phyloP scores from a whole-genome alignment of 345 rosid species.

The Murraya paniculata region DNA sequence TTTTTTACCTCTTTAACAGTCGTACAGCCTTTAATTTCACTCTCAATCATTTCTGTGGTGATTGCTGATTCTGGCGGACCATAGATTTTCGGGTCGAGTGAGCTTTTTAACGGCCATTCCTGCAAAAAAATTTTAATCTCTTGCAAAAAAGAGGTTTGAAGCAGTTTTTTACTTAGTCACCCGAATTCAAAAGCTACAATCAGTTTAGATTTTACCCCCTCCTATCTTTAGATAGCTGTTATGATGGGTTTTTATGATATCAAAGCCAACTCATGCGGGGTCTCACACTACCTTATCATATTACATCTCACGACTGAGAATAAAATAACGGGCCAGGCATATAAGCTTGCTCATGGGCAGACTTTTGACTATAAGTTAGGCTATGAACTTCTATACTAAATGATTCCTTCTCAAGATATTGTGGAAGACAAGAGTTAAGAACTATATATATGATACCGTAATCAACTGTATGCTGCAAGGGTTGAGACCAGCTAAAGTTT shows the following conservation, averaged over 20 bases:
- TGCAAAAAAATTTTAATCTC: constrained; percentile 7
- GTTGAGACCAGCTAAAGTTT: constrained; percentile 78
- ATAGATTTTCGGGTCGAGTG: constrained; percentile 59
- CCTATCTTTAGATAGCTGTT: too few species aligned
- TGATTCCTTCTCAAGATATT: not conserved
- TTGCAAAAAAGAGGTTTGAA: too few species aligned
- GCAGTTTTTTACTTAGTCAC: too few species aligned
- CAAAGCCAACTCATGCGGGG: too few species aligned
- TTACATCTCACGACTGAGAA: too few species aligned
- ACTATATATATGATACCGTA: constrained; percentile 32
- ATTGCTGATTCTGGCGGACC: constrained; percentile 67
- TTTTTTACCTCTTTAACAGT: constrained; percentile 49
- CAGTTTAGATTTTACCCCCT: too few species aligned
- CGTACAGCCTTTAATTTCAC: constrained; percentile 50
- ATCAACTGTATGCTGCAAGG: constrained; percentile 58
- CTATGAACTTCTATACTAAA: not conserved
- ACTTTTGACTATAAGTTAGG: not conserved
- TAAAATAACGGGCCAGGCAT: not conserved
- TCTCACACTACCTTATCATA: not conserved
- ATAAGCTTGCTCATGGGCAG: too few species aligned
- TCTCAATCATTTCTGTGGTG: constrained; percentile 54
- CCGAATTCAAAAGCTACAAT: too few species aligned
- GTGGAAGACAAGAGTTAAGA: too few species aligned
- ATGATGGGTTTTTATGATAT: too few species aligned
- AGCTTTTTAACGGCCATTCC: constrained; percentile 89